Base-by-base conservation (phyloP, 2,329 filamentous ascomycete species). In the Ophiosphaerella narmari region DNA sequence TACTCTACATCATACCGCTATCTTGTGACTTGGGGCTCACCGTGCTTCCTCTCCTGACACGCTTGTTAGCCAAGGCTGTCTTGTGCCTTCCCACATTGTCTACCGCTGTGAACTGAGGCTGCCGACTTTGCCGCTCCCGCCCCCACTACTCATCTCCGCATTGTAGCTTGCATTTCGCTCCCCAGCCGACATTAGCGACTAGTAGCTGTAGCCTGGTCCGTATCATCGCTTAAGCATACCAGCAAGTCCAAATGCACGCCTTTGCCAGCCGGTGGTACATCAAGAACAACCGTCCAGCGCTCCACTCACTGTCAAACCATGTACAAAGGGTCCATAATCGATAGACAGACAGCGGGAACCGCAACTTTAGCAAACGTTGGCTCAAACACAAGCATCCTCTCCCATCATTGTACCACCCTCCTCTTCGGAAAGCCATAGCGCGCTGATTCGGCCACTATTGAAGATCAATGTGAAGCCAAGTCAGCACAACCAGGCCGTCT, bases 101-200 rank as follows among this genome's bases (percentile, higher is more conserved):
- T 24, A 23, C n/a, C 36, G 31, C 16, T 14, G 34, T 18, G 18
- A 11, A 6, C 2, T 18, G 39, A 8, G 11, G 16, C 11, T 46
- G 43, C 43, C 43, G 43, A 31, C 9, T 21, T 39, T 39, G 24
- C 43, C 43, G 43, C 31, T 13, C 12, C n/a, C 35, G 14, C 37
- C 39, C 43, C 13, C 43, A 16, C 29, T 13, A n/a, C 16, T 46
- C 43, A 46, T 46, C 35, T 46, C 35, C 43, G 26, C 43, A 39
- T 11, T 29, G 18, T 39, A 38, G 11, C 35, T 14, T 34, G 13
- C 14, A 35, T 35, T 16, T n/a, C 23, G 38, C 43, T 14, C 42
- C 12, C 26, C 23, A 12, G n/a, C 37, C 23, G 26, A 46, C 37
- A 33, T 46, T 35, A 31, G 39, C 39, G 29, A 12, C 29, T 9